Conservation (phyloP, 306 rosid species). For the Ormosia emarginata region DNA sequence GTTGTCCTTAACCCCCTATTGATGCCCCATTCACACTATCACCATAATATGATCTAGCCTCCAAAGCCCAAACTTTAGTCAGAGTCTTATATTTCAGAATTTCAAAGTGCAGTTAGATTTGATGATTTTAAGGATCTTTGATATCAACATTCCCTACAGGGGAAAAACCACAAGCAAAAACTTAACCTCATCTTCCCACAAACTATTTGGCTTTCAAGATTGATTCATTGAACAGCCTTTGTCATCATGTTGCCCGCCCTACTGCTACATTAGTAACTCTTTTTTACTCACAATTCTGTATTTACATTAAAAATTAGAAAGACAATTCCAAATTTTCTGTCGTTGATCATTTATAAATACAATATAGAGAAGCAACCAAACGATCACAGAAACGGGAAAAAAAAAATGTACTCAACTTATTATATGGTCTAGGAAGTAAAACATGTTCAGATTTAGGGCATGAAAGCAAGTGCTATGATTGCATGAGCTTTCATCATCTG, state of each 20-base stretch:
- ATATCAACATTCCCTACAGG: not conserved
- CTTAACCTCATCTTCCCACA: not conserved
- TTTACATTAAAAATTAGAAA: not conserved
- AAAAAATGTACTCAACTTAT: conserved; percentile 2
- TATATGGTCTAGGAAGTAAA: conserved; percentile 7
- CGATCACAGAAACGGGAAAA: not conserved
- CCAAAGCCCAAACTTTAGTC: not conserved
- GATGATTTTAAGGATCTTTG: not conserved
- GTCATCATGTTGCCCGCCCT: not conserved
- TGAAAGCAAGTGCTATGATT: conserved; percentile 16
- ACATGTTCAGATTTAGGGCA: conserved; percentile 19
- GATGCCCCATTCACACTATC: not conserved
- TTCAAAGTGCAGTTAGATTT: not conserved
- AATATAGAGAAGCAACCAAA: conserved; percentile 4
- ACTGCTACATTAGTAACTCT: not conserved
- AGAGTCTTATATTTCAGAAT: not conserved
- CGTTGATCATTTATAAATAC: conserved; percentile 4
- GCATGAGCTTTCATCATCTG: conserved; percentile 41
- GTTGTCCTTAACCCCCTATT: not conserved
- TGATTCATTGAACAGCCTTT: not conserved
- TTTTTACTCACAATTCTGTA: not conserved
- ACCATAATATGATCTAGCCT: not conserved
- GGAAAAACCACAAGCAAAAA: not conserved
- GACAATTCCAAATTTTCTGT: conserved; percentile 4
- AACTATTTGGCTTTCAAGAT: not conserved